Evolutionary conservation across 1,284 basidiomycete species (phyloP), one percentile per base, ranked within the genome.

Genomic region (Tranzscheliella williamsii): DNA sequence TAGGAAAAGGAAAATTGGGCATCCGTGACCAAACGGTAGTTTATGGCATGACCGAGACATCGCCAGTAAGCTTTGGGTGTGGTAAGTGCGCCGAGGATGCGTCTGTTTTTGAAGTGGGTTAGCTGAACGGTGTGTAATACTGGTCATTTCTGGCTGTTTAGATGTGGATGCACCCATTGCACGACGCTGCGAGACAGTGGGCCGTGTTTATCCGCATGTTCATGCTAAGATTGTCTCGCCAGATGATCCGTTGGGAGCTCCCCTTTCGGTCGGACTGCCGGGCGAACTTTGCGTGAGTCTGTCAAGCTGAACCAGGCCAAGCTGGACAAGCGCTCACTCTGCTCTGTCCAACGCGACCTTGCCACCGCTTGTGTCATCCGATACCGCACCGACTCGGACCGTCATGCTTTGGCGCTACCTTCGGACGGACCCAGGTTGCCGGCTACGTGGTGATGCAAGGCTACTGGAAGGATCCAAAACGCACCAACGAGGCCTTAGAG

Each of bases 401-500:
- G n/a, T 17, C n/a, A n/a, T n/a, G n/a, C n/a, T n/a, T n/a, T n/a
- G n/a, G n/a, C n/a, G n/a, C n/a, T n/a, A n/a, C n/a, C n/a, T n/a
- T n/a, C n/a, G n/a, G n/a, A n/a, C n/a, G n/a, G n/a, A n/a, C n/a
- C n/a, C 26, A 63, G 62, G 81, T 89, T 11, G 78, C 86, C 1
- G 89, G 89, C 1, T 91, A 91, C 75, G 66, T 87, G 5, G 75
- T 91, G 12, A 89, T 90, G 78, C 86, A 87, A 73, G 88, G 88
- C 41, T 91, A 91, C 74, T 91, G 89, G 89, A 75, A 83, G 27
- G 85, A 91, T 65, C 81, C 84, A 24, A 83, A 84, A 38, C 87
- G 88, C 70, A 90, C 89, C 0, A 76, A 75, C n/a, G 76, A 79
- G 22, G 86, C 83, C 1, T 85, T 88, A 82, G 81, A 82, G 48